A percentile compares a stretch with the other conserved stretches of the same genome.
Conservation (phyloP, 257 asterid species). For the Coffea canephora region DNA sequence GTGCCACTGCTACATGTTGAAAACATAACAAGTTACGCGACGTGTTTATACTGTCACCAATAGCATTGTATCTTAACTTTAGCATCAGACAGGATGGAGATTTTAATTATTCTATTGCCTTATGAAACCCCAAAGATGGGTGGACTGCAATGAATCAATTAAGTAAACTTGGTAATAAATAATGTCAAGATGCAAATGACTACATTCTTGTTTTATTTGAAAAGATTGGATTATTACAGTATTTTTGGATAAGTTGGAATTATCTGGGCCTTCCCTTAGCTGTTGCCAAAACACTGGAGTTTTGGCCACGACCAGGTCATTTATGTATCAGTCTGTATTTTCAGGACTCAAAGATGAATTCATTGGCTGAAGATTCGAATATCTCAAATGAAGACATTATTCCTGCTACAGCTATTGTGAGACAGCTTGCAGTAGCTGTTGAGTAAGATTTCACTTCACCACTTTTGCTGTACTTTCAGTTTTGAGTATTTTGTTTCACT, state of each 20-base stretch:
- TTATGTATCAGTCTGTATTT: slow-evolving; percentile 18
- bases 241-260: not conserved
- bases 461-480: not conserved
- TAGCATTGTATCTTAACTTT: not conserved
- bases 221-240: not conserved
- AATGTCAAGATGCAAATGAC: not conserved
- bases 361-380: slow-evolving; percentile 43
- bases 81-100: not conserved
- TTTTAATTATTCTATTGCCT: not conserved
- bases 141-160: not conserved
- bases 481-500: not conserved
- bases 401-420: slow-evolving; percentile 65
- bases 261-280: not conserved
- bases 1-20: not conserved
- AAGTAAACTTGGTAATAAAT: not conserved
- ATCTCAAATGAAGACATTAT: slow-evolving; percentile 47
- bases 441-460: slow-evolving; percentile 57
- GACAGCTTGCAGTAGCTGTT: slow-evolving; percentile 82
- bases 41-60: not conserved
- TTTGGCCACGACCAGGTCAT: not conserved
- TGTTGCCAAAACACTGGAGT: slow-evolving; percentile 16
- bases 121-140: not conserved
- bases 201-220: not conserved
- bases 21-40: not conserved
- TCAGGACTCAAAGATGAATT: slow-evolving; percentile 58